These are phyloP conservation scores for Arthroderma sp. DNA, from an alignment of 2,329 filamentous ascomycete genomes.

Conservation along the genomic window DNA sequence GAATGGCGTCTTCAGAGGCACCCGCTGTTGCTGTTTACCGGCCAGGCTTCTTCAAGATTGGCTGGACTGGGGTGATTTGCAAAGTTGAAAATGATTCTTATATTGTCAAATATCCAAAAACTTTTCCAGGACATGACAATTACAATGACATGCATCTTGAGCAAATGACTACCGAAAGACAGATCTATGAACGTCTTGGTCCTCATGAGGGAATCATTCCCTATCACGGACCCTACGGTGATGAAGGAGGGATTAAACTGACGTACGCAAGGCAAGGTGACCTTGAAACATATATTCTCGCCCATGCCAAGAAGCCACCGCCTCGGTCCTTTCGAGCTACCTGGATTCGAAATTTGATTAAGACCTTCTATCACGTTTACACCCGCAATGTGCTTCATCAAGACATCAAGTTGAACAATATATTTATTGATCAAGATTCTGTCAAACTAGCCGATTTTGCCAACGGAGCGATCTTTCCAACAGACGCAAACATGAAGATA, in stretches of 20 bases:
- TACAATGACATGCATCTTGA: constrained; percentile 7
- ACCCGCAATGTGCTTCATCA: constrained; percentile 10
- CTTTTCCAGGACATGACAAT: not conserved
- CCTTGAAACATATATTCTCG: constrained; percentile 7
- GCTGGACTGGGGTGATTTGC: constrained; percentile 6
- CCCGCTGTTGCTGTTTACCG: not conserved
- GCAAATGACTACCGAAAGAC: constrained; percentile 5
- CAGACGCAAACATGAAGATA: constrained; percentile 7
- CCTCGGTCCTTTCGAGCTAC: constrained; percentile 4
- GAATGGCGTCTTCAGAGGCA: not conserved
- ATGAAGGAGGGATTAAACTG: constrained; percentile 10
- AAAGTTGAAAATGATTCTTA: constrained; percentile 3
- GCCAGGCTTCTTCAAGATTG: constrained; percentile 8
- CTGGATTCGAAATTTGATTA: constrained; percentile 9
- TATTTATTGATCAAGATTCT: constrained; percentile 6
- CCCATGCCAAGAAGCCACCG: constrained; percentile 4
- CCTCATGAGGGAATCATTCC: constrained; percentile 10
- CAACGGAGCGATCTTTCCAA: constrained; percentile 8
- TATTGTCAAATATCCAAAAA: constrained; percentile 10
- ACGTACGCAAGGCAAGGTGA: constrained; percentile 9
- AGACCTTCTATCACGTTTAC: constrained; percentile 9
- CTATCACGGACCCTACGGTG: constrained; percentile 7
- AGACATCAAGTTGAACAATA: constrained; percentile 10
- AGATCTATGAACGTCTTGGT: constrained; percentile 12
- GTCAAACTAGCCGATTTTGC: constrained; percentile 9